Conservation (phyloP, 176 grass and related monocot species). For the Thalia dealbata region DNA sequence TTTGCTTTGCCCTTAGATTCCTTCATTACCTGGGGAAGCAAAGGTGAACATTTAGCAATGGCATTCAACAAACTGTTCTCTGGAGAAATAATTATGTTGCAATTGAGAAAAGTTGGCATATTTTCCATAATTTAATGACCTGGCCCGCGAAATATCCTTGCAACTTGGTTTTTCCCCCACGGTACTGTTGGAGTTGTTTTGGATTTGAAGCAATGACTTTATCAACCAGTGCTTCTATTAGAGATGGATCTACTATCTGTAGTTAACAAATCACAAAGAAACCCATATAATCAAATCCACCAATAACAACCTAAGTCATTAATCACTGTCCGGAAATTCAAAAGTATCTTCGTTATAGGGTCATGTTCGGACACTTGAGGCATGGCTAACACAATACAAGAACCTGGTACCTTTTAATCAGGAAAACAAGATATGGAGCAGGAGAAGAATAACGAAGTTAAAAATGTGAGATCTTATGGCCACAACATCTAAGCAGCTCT, state of each 20-base stretch:
- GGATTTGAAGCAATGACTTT: conserved; percentile 65
- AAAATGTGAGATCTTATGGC: too few relatives aligned
- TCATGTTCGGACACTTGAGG: neutral
- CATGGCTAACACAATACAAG: too few relatives aligned
- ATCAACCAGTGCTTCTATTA: conserved; percentile 74
- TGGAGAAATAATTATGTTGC: neutral
- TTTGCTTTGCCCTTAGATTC: conserved; percentile 94
- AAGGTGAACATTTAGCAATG: neutral
- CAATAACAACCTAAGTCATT: neutral
- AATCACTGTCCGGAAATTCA: neutral
- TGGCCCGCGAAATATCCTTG: conserved; percentile 87
- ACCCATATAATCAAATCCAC: neutral
- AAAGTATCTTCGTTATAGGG: neutral
- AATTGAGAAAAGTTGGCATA: neutral
- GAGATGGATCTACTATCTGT: conserved; percentile 68
- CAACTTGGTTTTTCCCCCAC: conserved; percentile 68
- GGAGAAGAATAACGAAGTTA: too few relatives aligned
- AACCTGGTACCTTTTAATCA: neutral
- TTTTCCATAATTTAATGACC: conserved; percentile 21
- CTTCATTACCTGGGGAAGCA: conserved; percentile 79
- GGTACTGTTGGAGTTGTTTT: conserved; percentile 78
- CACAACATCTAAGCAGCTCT: too few relatives aligned
- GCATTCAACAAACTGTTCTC: neutral
- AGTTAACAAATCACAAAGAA: neutral
- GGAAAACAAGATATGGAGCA: too few relatives aligned